Evolutionary conservation across 2,329 filamentous ascomycete species (phyloP), one percentile per base, ranked within the genome.

Genomic region (Lasiodiplodia citricola): DNA sequence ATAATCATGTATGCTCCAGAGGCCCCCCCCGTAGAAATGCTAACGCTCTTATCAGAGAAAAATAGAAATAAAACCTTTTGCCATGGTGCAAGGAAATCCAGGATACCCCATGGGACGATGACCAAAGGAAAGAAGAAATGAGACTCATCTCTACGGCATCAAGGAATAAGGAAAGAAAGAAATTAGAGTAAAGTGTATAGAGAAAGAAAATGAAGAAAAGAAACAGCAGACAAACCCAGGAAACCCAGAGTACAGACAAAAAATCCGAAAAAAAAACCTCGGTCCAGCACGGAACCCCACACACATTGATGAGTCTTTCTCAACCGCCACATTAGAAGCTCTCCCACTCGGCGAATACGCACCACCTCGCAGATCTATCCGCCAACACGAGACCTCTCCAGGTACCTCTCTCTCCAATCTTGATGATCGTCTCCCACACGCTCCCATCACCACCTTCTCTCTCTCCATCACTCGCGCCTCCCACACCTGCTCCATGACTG

Each of bases 341-440:
- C 70, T 88, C 83, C 93, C 93, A 96, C 83, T 96, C 92, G 0
- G 92, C 92, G 84, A 96, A 96, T n/a, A 96, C 93, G 76, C 93
- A 96, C 93, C 93, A 96, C 73, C 92, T 85, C 55, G 92, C 92
- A 70, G 91, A 94, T 66, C 93, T 87, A 81, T 96, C 93, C 7
- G 93, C 93, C 68, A 96, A 83, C 54, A 96, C 93, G 70, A 96
- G 80, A 0, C 92, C 92, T 71, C 93, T 86, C 92, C 93, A 96
- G 18, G 90, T 87, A 2, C 93, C 93, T 70, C 87, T 87, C 81
- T 96, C 93, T 0, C 91, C 92, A 80, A 93, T 93, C 82, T 96
- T 96, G 82, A 96, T 94, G 60, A 95, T 93, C 7, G 93, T 96
- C 83, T 96, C 93, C 92, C 93, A 96, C 5, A 88, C 90, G 51